These are phyloP conservation scores for Epichloe scottii DNA, from an alignment of 2,329 filamentous ascomycete species.

Conservation along the genomic window DNA sequence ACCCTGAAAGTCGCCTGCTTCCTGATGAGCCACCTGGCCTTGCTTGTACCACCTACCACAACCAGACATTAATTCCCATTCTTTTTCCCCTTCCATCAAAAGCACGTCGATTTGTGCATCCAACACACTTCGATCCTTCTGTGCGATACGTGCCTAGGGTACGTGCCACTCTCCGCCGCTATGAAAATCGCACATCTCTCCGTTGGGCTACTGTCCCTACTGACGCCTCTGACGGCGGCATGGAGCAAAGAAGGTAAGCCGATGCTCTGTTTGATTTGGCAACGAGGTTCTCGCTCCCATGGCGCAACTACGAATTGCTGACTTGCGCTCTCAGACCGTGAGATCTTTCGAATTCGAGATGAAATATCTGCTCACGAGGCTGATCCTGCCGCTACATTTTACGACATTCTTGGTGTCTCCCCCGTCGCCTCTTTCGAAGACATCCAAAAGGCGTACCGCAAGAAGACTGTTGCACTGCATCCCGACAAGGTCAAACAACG, in stretches of 20 bases:
- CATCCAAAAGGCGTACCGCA: constrained; percentile 88
- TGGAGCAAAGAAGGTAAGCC: constrained; percentile 75
- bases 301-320: neutral
- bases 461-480: constrained; percentile 70
- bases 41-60: constrained; percentile 1
- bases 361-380: constrained; percentile 69
- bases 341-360: constrained; percentile 92
- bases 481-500: constrained; percentile 91
- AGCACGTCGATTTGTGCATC: constrained; percentile 3
- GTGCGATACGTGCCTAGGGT: neutral
- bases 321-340: constrained; percentile 57
- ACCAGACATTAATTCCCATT: neutral
- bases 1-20: constrained; percentile 1
- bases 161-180: constrained; percentile 5
- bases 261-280: neutral
- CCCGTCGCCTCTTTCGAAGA: constrained; percentile 68
- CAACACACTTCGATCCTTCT: neutral
- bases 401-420: constrained; percentile 76
- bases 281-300: neutral
- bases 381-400: constrained; percentile 74
- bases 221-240: constrained; percentile 55
- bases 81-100: neutral
- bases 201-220: constrained; percentile 54
- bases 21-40: constrained; percentile 9
- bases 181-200: constrained; percentile 63